Percentiles rank a stretch among this genome's conserved stretches.
Evolutionary conservation across 495 filamentous ascomycete species (phyloP).

Genomic region (Xylaria cubensis): DNA sequence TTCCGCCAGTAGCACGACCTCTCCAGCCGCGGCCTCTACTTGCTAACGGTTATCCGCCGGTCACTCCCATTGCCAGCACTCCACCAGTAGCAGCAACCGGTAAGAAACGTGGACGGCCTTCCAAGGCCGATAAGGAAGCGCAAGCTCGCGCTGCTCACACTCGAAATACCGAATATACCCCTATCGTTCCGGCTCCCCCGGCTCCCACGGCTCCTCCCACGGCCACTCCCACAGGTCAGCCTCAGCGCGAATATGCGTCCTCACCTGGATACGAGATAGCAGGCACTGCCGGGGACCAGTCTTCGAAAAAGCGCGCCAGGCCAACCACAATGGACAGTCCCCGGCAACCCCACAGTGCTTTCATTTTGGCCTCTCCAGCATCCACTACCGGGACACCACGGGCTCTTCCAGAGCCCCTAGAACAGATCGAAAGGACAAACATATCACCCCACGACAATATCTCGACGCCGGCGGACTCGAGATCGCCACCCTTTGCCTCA

Average conservation of each 20-base stretch:
- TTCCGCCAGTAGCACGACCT: slow-evolving; percentile 38
- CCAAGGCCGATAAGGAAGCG: slow-evolving; percentile 46
- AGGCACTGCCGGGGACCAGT: slow-evolving; percentile 34
- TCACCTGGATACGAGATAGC: slow-evolving; percentile 43
- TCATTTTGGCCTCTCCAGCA: slow-evolving; percentile 36
- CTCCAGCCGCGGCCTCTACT: slow-evolving; percentile 40
- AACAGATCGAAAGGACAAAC: slow-evolving; percentile 41
- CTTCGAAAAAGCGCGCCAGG: slow-evolving; percentile 35
- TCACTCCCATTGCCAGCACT: slow-evolving; percentile 23
- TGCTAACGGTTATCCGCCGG: slow-evolving; percentile 46
- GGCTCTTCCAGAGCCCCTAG: slow-evolving; percentile 38
- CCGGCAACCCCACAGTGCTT: slow-evolving; percentile 33
- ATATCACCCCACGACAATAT: slow-evolving; percentile 39
- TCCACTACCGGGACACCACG: slow-evolving; percentile 41
- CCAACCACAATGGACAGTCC: slow-evolving; percentile 38
- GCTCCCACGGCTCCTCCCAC: slow-evolving; percentile 43
- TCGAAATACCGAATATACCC: slow-evolving; percentile 44
- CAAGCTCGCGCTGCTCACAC: slow-evolving; percentile 40
- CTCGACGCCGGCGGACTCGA: slow-evolving; percentile 32
- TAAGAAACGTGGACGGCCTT: slow-evolving; percentile 45
- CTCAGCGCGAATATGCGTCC: slow-evolving; percentile 39
- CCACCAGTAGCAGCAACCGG: slow-evolving; percentile 37
- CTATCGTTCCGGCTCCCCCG: slow-evolving; percentile 48
- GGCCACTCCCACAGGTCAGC: slow-evolving; percentile 34
- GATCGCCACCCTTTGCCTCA: slow-evolving; percentile 37